These are phyloP conservation scores for Stereum hirsutum DNA, from an alignment of 1,284 basidiomycete species.

Conservation along the genomic window DNA sequence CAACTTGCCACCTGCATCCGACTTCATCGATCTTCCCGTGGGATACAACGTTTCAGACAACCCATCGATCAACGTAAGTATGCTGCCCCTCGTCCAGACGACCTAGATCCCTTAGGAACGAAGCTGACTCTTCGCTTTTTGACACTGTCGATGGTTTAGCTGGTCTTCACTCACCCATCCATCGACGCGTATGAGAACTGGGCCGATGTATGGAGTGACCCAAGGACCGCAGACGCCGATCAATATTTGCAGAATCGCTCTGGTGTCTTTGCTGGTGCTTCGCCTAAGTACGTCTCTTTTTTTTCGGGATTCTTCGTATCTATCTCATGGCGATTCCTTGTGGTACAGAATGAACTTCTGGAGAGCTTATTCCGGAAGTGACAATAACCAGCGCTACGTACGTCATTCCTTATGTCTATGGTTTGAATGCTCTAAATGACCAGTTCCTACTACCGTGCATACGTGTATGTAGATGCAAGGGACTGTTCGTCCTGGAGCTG, in stretches of 20 bases:
- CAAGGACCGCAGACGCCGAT: slow-evolving; percentile 41
- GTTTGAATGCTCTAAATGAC: neutral
- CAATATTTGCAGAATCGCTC: slow-evolving; percentile 43
- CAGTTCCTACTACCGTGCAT: too few species aligned
- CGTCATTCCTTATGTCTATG: slow-evolving; percentile 10
- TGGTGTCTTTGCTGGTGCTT: slow-evolving; percentile 48
- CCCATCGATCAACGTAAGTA: slow-evolving; percentile 50
- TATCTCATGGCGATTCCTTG: too few species aligned
- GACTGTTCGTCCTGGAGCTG: slow-evolving; percentile 55
- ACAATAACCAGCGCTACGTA: slow-evolving; percentile 41
- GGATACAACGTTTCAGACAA: slow-evolving; percentile 47
- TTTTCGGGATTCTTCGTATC: too few species aligned
- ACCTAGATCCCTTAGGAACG: neutral
- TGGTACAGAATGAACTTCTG: slow-evolving; percentile 54
- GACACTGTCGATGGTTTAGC: slow-evolving; percentile 18
- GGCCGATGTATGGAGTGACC: slow-evolving; percentile 44
- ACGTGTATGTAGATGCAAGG: slow-evolving; percentile 41
- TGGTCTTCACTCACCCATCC: slow-evolving; percentile 56
- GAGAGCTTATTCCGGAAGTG: slow-evolving; percentile 38
- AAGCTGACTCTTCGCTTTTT: neutral
- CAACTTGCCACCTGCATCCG: slow-evolving; percentile 35
- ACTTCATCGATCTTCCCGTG: slow-evolving; percentile 55
- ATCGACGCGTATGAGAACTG: slow-evolving; percentile 61
- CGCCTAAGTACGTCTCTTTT: slow-evolving; percentile 33
- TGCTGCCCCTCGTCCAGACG: neutral